Percentiles rank a stretch among this genome's conserved stretches.
Evolutionary conservation across 1,139 yeast species (phyloP).

Genomic region (Suhomyces bokatorum): DNA sequence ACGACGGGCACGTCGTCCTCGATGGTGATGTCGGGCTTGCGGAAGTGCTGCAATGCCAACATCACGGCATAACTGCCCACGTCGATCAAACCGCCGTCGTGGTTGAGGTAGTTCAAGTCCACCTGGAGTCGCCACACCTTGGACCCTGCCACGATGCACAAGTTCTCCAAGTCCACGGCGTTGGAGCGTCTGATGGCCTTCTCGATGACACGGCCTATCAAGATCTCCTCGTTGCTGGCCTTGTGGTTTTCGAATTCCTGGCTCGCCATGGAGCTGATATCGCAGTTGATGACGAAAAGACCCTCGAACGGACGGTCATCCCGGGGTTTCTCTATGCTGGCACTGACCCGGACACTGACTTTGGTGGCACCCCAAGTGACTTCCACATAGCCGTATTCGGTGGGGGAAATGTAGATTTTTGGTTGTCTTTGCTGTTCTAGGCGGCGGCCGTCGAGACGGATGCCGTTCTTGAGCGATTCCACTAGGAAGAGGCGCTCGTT

Average conservation of each 20-base stretch:
- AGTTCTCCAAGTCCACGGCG: conserved; percentile 84
- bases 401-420: conserved; percentile 57
- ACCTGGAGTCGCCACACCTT: conserved; percentile 91
- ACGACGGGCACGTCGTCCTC: conserved; percentile 63
- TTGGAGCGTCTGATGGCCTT: conserved; percentile 88
- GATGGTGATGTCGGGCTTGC: conserved; percentile 79
- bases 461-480: conserved; percentile 60
- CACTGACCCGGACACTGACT: conserved; percentile 75
- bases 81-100: conserved; percentile 91
- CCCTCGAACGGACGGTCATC: conserved; percentile 97
- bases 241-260: conserved; percentile 76
- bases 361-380: conserved; percentile 63
- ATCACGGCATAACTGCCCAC: conserved; percentile 89
- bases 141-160: conserved; percentile 88
- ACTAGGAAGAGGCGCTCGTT: conserved; percentile 65
- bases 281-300: conserved; percentile 77
- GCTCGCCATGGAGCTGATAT: conserved; percentile 86
- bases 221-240: conserved; percentile 73
- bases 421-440: conserved; percentile 66
- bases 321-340: conserved; percentile 77
- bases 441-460: conserved; percentile 69
- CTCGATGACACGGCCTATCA: conserved; percentile 80
- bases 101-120: conserved; percentile 83
- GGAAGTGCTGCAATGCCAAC: conserved; percentile 79
- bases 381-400: conserved; percentile 79